Evolutionary conservation across 305 asterid species (phyloP).

Genomic region (Fraxinus dipetala): DNA sequence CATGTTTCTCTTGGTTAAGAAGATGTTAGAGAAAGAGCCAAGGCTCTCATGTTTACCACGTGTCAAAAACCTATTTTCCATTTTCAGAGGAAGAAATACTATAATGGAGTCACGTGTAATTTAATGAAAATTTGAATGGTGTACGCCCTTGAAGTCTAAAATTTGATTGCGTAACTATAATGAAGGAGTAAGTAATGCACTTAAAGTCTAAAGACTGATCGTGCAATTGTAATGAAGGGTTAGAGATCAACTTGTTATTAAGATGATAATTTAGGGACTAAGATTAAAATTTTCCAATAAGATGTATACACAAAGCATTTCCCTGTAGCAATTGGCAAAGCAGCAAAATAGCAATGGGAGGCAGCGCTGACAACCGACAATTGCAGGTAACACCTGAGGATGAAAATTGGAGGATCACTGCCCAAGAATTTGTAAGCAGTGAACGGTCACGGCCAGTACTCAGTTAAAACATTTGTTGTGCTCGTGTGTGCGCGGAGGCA

Average conservation of each 20-base stretch:
- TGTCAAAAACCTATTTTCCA: constrained; percentile 24
- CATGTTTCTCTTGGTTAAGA: constrained; percentile 47
- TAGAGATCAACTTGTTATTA: background rate
- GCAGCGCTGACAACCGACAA: constrained; percentile 50
- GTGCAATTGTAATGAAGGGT: background rate
- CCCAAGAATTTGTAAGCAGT: constrained; percentile 41
- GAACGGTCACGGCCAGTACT: constrained; percentile 47
- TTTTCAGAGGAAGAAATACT: background rate
- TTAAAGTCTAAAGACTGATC: background rate
- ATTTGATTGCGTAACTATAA: background rate
- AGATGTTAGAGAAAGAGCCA: constrained; percentile 29
- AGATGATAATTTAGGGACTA: background rate
- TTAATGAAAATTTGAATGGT: background rate
- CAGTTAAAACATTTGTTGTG: constrained; percentile 22
- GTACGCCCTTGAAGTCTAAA: background rate
- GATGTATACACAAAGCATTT: background rate
- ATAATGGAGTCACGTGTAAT: no score
- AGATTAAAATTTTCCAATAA: background rate
- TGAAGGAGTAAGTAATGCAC: no score
- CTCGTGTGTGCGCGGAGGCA: constrained; percentile 9
- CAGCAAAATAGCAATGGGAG: constrained; percentile 24
- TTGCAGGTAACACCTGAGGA: constrained; percentile 43
- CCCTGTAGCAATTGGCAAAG: constrained; percentile 18
- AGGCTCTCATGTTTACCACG: constrained; percentile 16
- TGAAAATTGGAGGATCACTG: constrained; percentile 49